phyloP scores from a whole-genome alignment of 495 filamentous ascomycete species.

The Gamarada debralockiae region DNA sequence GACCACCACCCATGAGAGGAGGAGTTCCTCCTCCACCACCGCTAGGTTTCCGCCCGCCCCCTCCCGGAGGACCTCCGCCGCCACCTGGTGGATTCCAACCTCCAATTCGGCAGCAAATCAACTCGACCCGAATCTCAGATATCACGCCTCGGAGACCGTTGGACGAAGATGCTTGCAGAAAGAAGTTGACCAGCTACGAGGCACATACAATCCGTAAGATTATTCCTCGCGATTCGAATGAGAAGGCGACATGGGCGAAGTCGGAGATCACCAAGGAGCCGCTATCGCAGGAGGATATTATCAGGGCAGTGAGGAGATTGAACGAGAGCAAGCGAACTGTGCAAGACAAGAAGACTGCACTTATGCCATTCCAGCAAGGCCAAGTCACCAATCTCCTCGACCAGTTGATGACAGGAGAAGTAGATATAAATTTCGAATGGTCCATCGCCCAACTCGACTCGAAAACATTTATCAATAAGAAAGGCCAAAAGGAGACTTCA shows the following conservation, averaged over 20 bases:
- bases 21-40: background rate
- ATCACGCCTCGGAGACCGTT: constrained; percentile 5
- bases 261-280: constrained; percentile 14
- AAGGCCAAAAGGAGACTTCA: constrained; percentile 10
- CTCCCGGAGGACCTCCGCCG: background rate
- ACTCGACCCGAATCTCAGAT: constrained; percentile 12
- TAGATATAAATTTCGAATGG: constrained; percentile 17
- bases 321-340: constrained; percentile 11
- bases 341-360: constrained; percentile 12
- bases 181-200: constrained; percentile 16
- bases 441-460: constrained; percentile 20
- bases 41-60: background rate
- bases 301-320: constrained; percentile 19
- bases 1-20: background rate
- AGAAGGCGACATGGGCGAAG: constrained; percentile 19
- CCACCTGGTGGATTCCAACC: background rate
- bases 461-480: background rate
- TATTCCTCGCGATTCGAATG: constrained; percentile 7
- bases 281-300: constrained; percentile 15
- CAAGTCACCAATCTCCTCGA: constrained; percentile 19
- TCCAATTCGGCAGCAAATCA: constrained; percentile 8
- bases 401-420: constrained; percentile 8
- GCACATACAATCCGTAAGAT: constrained; percentile 15
- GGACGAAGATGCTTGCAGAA: constrained; percentile 12
- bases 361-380: constrained; percentile 6